A percentile compares a stretch with the other conserved stretches of the same genome.
phyloP scores from a whole-genome alignment of 306 rosid species.

The Comarum palustre region DNA sequence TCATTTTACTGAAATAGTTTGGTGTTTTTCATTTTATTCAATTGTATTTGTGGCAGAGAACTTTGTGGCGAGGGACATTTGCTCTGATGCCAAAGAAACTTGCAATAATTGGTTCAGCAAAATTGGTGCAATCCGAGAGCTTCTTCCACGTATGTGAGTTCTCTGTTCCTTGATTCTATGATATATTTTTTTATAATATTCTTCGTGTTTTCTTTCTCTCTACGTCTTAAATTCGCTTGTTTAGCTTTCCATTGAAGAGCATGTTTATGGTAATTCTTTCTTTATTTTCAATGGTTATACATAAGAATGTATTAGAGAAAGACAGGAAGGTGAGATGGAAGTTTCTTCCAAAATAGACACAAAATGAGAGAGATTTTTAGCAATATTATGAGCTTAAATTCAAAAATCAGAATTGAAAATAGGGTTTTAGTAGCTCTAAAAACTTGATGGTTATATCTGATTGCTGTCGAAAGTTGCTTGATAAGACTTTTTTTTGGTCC shows the following conservation, averaged over 20 bases:
- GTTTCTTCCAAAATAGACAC: background rate
- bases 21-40: conserved; percentile 8
- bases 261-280: background rate
- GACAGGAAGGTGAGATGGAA: background rate
- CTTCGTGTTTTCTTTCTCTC: background rate
- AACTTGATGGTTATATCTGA: background rate
- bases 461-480: conserved; percentile 5
- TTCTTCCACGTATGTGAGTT: conserved; percentile 96
- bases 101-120: conserved; percentile 93
- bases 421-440: background rate
- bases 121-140: conserved; percentile 89
- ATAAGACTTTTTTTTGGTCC: background rate
- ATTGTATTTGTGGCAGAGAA: conserved; percentile 50
- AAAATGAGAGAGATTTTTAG: background rate
- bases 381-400: background rate
- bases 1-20: conserved; percentile 17
- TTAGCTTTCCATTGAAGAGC: background rate
- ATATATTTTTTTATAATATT: background rate
- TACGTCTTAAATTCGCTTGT: background rate
- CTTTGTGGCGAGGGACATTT: conserved; percentile 54
- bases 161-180: conserved; percentile 10
- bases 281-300: background rate
- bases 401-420: background rate
- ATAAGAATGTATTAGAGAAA: background rate
- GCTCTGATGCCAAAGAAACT: conserved; percentile 88